Conservation (phyloP, 2,329 filamentous ascomycete genomes). For the Penicillium sp. region DNA sequence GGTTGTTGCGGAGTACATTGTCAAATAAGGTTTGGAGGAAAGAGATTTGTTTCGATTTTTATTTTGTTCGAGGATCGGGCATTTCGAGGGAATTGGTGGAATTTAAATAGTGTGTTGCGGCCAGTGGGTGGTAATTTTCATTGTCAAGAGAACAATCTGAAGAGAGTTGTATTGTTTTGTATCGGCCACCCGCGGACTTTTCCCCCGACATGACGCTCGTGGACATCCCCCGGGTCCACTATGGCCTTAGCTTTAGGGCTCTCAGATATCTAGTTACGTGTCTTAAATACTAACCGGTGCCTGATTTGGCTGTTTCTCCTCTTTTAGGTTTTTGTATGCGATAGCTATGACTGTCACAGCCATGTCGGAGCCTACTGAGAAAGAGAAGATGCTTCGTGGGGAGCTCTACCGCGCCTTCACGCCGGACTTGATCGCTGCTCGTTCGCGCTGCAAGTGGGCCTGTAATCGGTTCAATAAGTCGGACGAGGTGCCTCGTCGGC, state of each 20-base stretch:
- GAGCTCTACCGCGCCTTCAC: constrained; percentile 75
- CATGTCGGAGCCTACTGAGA: constrained; percentile 30
- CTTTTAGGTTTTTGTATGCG: neutral
- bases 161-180: constrained; percentile 9
- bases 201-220: neutral
- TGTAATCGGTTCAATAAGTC: constrained; percentile 64
- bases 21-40: neutral
- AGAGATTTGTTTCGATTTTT: constrained; percentile 1
- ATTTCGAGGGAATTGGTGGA: neutral
- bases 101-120: constrained; percentile 1
- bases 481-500: constrained; percentile 60
- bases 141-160: constrained; percentile 21
- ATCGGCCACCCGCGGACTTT: neutral
- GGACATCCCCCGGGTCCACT: constrained; percentile 1
- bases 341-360: neutral
- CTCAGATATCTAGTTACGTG: neutral
- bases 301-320: neutral
- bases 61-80: neutral
- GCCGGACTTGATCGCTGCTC: constrained; percentile 63
- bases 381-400: constrained; percentile 59
- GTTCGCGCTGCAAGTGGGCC: constrained; percentile 63
- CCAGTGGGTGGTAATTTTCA: neutral
- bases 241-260: neutral
- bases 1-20: constrained; percentile 12
- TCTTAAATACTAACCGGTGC: neutral